Base-by-base conservation (phyloP, 768 basidiomycete species). In the Tulasnella sp. region DNA sequence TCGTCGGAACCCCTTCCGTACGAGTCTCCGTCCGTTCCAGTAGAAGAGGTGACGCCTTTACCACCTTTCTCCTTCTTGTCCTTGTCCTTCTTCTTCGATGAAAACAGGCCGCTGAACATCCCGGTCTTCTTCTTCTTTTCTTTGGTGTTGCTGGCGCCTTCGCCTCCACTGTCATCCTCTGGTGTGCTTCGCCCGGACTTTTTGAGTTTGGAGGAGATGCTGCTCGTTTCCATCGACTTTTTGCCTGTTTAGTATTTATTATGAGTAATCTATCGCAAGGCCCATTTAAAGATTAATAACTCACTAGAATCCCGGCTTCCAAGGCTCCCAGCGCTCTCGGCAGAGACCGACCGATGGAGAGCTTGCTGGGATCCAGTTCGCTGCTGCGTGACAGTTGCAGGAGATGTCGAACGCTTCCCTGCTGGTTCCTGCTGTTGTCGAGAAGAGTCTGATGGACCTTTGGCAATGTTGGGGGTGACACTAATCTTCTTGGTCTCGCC, bases 401-500 rank as follows among this genome's bases (percentile, higher is more conserved):
- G 72, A 42, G 77, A 76, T 6, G 77, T 31, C 4, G 68, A 76
- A 22, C 70, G 72, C 75, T 40, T 73, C 7, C 49, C 49, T 4
- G 54, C 54, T 17, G 34, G 73, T 25, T 64, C 49, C 45, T 74
- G 49, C 34, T 38, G 29, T 29, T 54, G 29, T 29, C 34, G 73
- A 58, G 54, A 58, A 19, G 54, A 58, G 73, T 42, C 37, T 15
- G 83, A 86, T 19, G 81, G 80, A 22, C 88, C 89, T 19, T 91
- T 90, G 14, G 89, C 92, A 29, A 96, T 89, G 1, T 87, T 85
- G 1, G 95, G 95, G 0, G 94, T 96, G 76, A 88, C 89, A 12
- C 89, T 91, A 74, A 95, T 85, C 79, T 92, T 90, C 74, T 88
- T 87, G 7, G 94, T 95, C 81, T 93, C 95, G 1, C 85, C 88